phyloP scores from a whole-genome alignment of 345 rosid species.

The Barbarea vulgaris region DNA sequence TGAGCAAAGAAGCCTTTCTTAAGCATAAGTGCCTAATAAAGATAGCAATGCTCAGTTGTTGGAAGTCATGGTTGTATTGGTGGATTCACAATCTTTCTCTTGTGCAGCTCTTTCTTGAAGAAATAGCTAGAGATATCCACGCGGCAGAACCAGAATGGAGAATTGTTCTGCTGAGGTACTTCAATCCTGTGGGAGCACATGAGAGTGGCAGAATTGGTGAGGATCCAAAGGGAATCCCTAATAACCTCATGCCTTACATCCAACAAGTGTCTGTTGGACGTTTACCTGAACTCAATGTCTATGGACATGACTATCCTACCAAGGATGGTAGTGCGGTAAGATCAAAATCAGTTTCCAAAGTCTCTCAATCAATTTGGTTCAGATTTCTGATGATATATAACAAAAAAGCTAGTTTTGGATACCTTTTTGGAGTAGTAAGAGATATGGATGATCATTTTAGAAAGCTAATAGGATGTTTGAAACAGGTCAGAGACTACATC shows the following conservation, averaged over 20 bases:
- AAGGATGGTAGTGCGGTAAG: slow-evolving; percentile 84
- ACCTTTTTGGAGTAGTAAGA: background rate
- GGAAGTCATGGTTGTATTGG: background rate
- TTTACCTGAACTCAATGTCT: slow-evolving; percentile 81
- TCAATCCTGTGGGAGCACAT: slow-evolving; percentile 95
- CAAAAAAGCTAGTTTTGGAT: background rate
- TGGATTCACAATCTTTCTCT: slow-evolving; percentile 29
- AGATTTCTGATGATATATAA: background rate
- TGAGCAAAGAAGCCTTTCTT: slow-evolving; percentile 13
- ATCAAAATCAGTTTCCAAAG: slow-evolving; percentile 10
- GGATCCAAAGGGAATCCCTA: slow-evolving; percentile 92
- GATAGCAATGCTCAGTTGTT: background rate
- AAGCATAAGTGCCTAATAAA: background rate
- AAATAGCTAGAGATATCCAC: slow-evolving; percentile 90
- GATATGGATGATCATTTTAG: background rate
- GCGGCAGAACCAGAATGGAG: slow-evolving; percentile 82
- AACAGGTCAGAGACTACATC: slow-evolving; percentile 84
- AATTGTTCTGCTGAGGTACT: slow-evolving; percentile 82
- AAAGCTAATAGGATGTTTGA: slow-evolving; percentile 24
- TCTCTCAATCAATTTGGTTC: slow-evolving; percentile 9
- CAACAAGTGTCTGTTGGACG: slow-evolving; percentile 96
- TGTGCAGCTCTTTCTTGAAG: slow-evolving; percentile 86
- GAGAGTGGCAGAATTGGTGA: slow-evolving; percentile 93
- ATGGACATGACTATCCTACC: slow-evolving; percentile 88
- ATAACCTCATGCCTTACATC: slow-evolving; percentile 92